These are phyloP conservation scores for Mortierella sp. DNA, from an alignment of 371 early-diverging fungal species.

Conservation along the genomic window DNA sequence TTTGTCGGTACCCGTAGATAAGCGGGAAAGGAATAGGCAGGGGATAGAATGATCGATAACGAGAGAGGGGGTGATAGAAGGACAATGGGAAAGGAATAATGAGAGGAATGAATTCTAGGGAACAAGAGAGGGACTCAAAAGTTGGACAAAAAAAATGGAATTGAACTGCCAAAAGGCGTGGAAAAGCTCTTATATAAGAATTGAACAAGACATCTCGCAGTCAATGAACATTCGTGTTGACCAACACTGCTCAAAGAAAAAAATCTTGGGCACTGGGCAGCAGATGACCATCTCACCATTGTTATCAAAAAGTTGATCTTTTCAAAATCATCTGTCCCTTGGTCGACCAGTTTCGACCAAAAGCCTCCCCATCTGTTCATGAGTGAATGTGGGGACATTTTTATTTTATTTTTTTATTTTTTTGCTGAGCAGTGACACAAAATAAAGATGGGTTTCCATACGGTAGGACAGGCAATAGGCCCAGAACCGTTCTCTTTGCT, in stretches of 20 bases:
- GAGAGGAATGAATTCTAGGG: neutral
- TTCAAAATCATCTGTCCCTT: neutral
- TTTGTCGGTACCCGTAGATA: neutral
- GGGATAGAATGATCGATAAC: neutral
- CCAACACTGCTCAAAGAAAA: too few species aligned
- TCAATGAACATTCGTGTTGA: too few species aligned
- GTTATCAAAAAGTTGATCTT: neutral
- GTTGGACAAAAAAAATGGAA: too few species aligned
- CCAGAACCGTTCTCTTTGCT: neutral
- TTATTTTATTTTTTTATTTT: neutral
- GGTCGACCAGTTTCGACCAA: neutral
- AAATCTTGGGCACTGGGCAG: too few species aligned
- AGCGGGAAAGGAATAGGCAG: neutral
- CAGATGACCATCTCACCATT: too few species aligned
- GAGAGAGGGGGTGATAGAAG: neutral
- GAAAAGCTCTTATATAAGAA: too few species aligned
- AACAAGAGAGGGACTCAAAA: too few species aligned
- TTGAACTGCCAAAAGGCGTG: too few species aligned
- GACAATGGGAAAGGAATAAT: neutral
- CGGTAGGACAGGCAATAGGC: neutral
- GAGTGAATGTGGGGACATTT: too few species aligned
- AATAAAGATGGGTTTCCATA: neutral
- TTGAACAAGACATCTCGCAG: neutral
- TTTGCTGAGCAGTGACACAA: neutral
- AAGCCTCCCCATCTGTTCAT: neutral